These are phyloP conservation scores for Obelidium mucronatum DNA, from an alignment of 192 early-diverging fungal genomes.

Conservation along the genomic window DNA sequence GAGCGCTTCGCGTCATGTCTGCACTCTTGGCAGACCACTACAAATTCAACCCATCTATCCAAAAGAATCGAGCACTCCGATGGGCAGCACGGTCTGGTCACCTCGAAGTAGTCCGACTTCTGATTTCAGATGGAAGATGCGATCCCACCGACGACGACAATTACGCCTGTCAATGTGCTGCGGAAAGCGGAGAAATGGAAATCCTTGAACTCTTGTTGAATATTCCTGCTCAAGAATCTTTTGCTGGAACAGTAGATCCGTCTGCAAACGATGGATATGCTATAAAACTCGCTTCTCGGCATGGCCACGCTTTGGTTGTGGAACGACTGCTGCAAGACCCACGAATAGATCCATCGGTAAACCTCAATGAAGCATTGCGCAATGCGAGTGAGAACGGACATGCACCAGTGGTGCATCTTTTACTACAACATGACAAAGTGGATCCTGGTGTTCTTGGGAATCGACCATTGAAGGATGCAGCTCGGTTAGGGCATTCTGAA, in stretches of 20 bases:
- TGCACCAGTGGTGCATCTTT: conserved; percentile 25
- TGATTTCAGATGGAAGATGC: neutral
- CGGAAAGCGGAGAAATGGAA: neutral
- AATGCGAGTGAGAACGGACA: conserved; percentile 36
- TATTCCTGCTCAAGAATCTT: conserved; percentile 2
- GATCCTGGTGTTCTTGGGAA: neutral
- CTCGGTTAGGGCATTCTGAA: neutral
- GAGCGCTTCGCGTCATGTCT: neutral
- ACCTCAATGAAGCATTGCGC: neutral
- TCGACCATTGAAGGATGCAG: neutral
- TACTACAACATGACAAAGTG: conserved; percentile 25
- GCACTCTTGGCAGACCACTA: neutral
- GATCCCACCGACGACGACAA: conserved; percentile 31
- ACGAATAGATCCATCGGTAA: neutral
- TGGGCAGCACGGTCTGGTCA: neutral
- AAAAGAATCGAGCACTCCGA: neutral
- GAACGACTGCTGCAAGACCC: conserved; percentile 31
- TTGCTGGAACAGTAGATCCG: no score
- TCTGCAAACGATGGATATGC: conserved; percentile 1
- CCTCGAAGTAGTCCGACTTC: neutral
- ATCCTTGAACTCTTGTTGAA: neutral
- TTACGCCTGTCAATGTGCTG: conserved; percentile 26
- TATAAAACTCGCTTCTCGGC: conserved; percentile 14
- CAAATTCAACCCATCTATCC: neutral
- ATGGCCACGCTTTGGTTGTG: conserved; percentile 36